Evolutionary conservation across 2,329 filamentous ascomycete genomes (phyloP), one percentile per base, ranked within the genome.

Genomic region (Cordyceps cicadae): DNA sequence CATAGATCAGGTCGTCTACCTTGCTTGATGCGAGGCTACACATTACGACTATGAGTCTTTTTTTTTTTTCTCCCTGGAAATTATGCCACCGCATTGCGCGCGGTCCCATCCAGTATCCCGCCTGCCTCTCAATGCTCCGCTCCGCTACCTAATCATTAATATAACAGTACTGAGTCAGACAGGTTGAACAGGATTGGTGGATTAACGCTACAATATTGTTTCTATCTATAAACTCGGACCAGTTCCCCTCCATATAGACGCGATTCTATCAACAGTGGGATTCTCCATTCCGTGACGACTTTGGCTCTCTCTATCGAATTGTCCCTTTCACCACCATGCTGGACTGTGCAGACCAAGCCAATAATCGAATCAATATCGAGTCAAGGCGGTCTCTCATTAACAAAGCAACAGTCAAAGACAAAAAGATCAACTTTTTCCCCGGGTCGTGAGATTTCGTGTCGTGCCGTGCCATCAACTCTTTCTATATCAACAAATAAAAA

Each of bases 401-500:
- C 37, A 34, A 51, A 34, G 15, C 12, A 17, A 49, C 46, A 32
- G 19, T 11, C 34, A 50, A 51, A 45, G 9, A 46, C 29, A 7
- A 24, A 24, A 46, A 7, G 34, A 46, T 34, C 24, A 52, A 50
- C n/a, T 43, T 59, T 59, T 55, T 34, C 43, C 26, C 29, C 32
- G 32, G 26, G n/a, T 43, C 45, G 34, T 55, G 24, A 55, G 26
- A 26, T 55, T 34, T 24, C 45, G 45, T 55, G 45, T 24, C 45
- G 45, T 37, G 17, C 24, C 26, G 32, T 32, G 45, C 34, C 34
- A 34, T 45, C 43, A 50, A 51, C 43, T 7, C 41, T 32, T 43
- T 61, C 52, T 61, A 61, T 61, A 34, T 3, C 41, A 39, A 32
- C 2, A 12, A 54, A 49, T 46, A 45, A 50, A 55, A 51, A 61